Base-by-base conservation (phyloP, 768 basidiomycete genomes). In the Naematelia encephala region DNA sequence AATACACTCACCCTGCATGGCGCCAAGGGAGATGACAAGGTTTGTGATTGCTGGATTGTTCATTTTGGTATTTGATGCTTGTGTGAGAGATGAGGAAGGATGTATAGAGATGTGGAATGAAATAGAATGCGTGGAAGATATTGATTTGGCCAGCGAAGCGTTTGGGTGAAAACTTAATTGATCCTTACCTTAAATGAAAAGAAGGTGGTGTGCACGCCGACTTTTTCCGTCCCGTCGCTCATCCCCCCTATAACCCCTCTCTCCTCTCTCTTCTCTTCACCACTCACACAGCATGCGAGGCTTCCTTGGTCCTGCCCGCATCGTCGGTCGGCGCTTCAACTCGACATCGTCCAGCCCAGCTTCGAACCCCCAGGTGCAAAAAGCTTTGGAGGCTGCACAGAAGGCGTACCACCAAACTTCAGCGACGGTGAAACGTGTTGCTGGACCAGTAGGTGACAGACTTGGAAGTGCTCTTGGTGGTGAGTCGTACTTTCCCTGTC, bases 21-120 rank as follows among this genome's bases (percentile, higher is more conserved):
- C 90, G 51, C 86, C 90, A 64, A 98, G 87, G 53, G 91, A 94
- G 72, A 97, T 84, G 67, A 88, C 82, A 59, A 98, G 82, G 79
- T 90, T 94, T 70, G 87, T 83, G 27, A 91, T 53, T 1, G 72
- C 72, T 23, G 72, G 72, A 63, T 68, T 68, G 66, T 72, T 72
- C 70, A 72, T 72, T 14, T 54, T 70, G 62, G 42, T 45, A 42
- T 5, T 28, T 34, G 50, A 21, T 12, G 26, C 22, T 48, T 47
- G 27, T n/a, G 22, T 42, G 21, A 29, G 34, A 53, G 57, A 56
- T 4, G 43, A 2, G n/a, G n/a, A n/a, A n/a, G n/a, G n/a, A n/a
- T n/a, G n/a, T n/a, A n/a, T 12, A 43, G 22, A 45, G 45, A 50
- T n/a, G 48, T 34, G 43, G 60, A 67, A 53, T 39, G 59, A 54